Conservation (phyloP, 306 rosid species). For the Pterocarpus macrocarpus region DNA sequence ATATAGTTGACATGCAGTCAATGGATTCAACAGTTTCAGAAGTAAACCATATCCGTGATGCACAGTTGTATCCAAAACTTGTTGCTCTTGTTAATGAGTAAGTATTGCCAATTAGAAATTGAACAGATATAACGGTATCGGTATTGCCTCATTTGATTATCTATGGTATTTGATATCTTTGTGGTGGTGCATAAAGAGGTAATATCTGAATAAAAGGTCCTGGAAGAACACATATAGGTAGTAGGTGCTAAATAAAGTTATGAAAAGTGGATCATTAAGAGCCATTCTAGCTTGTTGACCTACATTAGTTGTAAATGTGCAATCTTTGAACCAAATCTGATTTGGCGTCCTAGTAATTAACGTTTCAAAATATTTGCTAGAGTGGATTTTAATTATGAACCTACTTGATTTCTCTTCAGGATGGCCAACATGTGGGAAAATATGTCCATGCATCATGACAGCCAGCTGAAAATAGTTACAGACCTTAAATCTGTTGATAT, state of each 20-base stretch:
- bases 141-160: not conserved
- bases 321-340: not conserved
- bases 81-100: conserved; percentile 76
- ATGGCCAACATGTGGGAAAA: conserved; percentile 84
- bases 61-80: conserved; percentile 82
- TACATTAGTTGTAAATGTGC: conserved; percentile 2
- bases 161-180: conserved; percentile 27
- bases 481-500: conserved; percentile 71
- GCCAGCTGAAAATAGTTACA: conserved; percentile 68
- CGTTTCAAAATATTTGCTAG: not conserved
- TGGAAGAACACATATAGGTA: not conserved
- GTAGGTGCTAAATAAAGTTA: conserved; percentile 9
- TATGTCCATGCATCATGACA: conserved; percentile 66
- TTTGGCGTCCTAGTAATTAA: conserved; percentile 5
- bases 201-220: not conserved
- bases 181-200: conserved; percentile 28
- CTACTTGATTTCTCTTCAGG: conserved; percentile 55
- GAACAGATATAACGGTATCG: not conserved
- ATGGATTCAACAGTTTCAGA: conserved; percentile 91
- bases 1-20: conserved; percentile 92
- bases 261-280: not conserved
- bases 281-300: not conserved
- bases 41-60: conserved; percentile 80
- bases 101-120: conserved; percentile 44
- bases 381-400: conserved; percentile 26